Conservation (phyloP, 208 protist species). For the Leishmania mexicana region DNA sequence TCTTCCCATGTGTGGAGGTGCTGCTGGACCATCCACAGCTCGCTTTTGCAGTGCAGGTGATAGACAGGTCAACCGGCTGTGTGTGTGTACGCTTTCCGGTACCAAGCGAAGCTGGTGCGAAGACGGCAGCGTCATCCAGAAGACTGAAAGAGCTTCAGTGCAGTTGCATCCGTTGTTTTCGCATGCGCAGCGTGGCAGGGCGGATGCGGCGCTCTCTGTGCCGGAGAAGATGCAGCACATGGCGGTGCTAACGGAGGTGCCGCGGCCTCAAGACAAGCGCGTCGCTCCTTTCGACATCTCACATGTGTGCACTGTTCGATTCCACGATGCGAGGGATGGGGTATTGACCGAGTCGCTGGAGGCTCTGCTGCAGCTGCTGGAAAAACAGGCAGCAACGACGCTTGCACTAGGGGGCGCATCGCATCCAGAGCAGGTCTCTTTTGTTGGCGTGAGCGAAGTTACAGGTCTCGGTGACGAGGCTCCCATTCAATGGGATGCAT, state of each 20-base stretch:
- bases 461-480: not conserved
- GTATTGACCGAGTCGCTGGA: not conserved
- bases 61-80: not conserved
- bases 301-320: not conserved
- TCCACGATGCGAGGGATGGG: slow-evolving; percentile 4
- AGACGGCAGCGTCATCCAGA: not conserved
- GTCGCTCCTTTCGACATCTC: not conserved
- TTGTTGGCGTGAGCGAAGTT: not conserved
- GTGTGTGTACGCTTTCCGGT: not conserved
- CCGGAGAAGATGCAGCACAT: not conserved
- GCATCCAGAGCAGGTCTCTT: not conserved
- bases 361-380: not conserved
- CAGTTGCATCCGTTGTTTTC: slow-evolving; percentile 43
- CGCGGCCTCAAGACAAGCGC: not conserved
- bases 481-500: not conserved
- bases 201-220: slow-evolving; percentile 21
- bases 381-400: not conserved
- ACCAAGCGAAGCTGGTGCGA: not conserved
- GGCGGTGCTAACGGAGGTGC: not conserved
- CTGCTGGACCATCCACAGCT: slow-evolving; percentile 62
- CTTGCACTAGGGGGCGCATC: not conserved
- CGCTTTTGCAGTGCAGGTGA: slow-evolving; percentile 44
- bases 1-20: slow-evolving; percentile 41
- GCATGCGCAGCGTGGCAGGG: slow-evolving; percentile 33
- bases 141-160: slow-evolving; percentile 9